A percentile compares a stretch with the other conserved stretches of the same genome.
These are phyloP conservation scores for Mycena haematopus DNA, from an alignment of 768 basidiomycete genomes.

Conservation along the genomic window DNA sequence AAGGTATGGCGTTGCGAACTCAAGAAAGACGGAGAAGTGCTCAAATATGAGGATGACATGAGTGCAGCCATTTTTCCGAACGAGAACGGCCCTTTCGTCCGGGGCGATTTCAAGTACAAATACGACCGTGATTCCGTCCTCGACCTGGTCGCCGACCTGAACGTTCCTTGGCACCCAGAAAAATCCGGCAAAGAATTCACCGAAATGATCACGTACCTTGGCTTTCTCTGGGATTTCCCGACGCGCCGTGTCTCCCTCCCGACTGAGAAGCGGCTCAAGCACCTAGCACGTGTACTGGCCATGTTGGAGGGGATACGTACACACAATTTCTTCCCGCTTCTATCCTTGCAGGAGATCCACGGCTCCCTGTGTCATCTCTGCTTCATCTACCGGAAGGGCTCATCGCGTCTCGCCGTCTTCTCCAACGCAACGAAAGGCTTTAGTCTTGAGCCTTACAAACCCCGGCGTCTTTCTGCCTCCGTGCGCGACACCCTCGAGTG, in stretches of 20 bases:
- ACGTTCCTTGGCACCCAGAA: conserved; percentile 35
- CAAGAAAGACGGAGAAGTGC: background rate
- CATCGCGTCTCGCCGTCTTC: background rate
- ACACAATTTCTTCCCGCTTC: background rate
- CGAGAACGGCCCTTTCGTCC: background rate
- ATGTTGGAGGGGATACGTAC: background rate
- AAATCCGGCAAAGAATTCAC: conserved; percentile 33
- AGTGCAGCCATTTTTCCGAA: background rate
- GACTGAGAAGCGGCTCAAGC: conserved; percentile 35
- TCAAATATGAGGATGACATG: conserved; percentile 30
- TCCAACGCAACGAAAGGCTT: conserved; percentile 7
- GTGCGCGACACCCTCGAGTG: background rate
- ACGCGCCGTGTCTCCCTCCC: conserved; percentile 34
- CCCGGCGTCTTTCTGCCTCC: background rate
- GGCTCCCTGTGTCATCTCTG: background rate
- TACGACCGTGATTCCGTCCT: conserved; percentile 27
- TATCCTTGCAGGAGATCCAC: conserved; percentile 4
- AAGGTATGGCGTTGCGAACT: conserved; percentile 15
- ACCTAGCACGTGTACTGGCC: conserved; percentile 10
- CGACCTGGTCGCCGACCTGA: conserved; percentile 20
- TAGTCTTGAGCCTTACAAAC: background rate
- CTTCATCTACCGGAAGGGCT: background rate
- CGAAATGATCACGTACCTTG: conserved; percentile 31
- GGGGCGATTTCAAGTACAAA: background rate
- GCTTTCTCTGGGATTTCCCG: conserved; percentile 39